Percentiles rank a stretch among this genome's conserved stretches.
These are phyloP conservation scores for Fraxinus nigra DNA, from an alignment of 305 asterid genomes.

Conservation along the genomic window DNA sequence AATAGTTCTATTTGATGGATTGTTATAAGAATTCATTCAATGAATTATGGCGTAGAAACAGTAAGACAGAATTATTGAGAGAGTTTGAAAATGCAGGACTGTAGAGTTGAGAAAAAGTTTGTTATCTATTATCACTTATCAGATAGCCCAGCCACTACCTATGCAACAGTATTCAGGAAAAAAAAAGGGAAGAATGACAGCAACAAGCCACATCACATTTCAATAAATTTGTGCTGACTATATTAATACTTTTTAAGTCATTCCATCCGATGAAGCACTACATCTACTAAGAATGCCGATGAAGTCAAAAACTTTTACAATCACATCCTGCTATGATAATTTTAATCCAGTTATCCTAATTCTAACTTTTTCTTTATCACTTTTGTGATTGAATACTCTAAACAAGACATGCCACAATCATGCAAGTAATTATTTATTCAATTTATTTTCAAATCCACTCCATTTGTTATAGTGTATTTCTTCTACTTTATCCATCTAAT, in stretches of 20 bases:
- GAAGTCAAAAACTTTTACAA: neutral
- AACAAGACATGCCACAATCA: neutral
- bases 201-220: neutral
- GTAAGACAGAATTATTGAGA: neutral
- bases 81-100: neutral
- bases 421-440: neutral
- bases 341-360: neutral
- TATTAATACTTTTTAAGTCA: neutral
- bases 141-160: neutral
- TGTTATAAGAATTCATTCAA: neutral
- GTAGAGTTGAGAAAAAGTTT: neutral
- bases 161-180: neutral
- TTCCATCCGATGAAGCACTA: neutral
- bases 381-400: neutral
- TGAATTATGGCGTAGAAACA: neutral
- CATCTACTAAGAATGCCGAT: neutral
- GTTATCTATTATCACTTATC: neutral
- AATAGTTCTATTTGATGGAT: neutral
- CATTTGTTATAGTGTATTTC: neutral
- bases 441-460: neutral
- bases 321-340: neutral
- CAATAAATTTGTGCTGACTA: neutral
- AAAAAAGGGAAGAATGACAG: neutral
- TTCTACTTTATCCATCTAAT: neutral
- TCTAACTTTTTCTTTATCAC: neutral